Conservation (phyloP, 768 basidiomycete genomes). For the Paxillus rubicundulus region DNA sequence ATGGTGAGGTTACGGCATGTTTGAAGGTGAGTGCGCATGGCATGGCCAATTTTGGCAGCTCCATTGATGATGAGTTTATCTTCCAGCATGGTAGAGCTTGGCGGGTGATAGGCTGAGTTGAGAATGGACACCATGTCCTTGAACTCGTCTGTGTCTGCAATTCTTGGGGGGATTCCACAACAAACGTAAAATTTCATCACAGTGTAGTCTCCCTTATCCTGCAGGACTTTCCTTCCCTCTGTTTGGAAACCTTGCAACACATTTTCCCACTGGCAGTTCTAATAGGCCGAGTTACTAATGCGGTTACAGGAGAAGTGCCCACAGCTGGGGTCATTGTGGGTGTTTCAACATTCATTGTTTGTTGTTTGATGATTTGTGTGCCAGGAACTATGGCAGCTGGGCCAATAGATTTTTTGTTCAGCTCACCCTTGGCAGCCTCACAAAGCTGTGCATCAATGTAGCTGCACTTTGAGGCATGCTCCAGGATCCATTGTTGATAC, state of each 20-base stretch:
- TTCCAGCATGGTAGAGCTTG: neutral
- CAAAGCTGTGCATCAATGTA: neutral
- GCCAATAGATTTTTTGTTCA: no score
- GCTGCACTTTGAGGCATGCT: slow-evolving; percentile 3
- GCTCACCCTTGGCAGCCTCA: no score
- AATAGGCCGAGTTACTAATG: no score
- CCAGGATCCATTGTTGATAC: neutral
- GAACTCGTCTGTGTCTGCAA: slow-evolving; percentile 6
- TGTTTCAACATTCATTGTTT: no score
- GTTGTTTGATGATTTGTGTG: no score
- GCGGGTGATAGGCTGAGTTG: slow-evolving; percentile 2
- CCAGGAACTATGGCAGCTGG: no score
- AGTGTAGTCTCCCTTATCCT: neutral
- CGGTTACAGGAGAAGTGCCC: no score
- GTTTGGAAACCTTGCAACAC: neutral
- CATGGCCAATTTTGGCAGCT: no score
- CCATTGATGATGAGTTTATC: no score
- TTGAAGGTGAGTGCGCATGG: slow-evolving; percentile 8
- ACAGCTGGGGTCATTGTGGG: neutral
- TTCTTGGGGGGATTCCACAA: slow-evolving; percentile 4
- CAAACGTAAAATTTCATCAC: slow-evolving; percentile 12
- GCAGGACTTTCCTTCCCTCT: neutral
- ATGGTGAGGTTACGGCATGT: slow-evolving; percentile 13
- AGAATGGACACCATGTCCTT: slow-evolving; percentile 2
- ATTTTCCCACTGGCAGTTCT: no score